Base-by-base conservation (phyloP, 2,329 filamentous ascomycete genomes). In the Fusarium setosum region DNA sequence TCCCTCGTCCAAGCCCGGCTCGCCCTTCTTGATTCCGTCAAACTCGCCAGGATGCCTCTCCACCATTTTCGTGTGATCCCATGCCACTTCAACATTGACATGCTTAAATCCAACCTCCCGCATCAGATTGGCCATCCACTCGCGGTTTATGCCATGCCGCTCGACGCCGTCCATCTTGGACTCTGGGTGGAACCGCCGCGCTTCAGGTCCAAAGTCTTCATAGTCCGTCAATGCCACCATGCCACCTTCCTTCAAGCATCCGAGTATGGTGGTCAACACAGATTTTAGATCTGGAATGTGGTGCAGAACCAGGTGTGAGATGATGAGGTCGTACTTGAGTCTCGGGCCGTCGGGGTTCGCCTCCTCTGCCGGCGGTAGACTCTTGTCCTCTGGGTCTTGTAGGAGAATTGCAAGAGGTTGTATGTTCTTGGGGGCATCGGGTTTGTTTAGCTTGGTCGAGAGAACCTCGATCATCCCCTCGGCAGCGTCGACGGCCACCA, bases 381-480 rank as follows among this genome's bases (percentile, higher is more conserved):
- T 66, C 0, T 76, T 72, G 55, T 86, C 82, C 37, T 86, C 80
- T 0, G 86, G 82, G 48, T 84, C 79, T 13, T 83, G 76, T 5
- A 88, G 77, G 10, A 84, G 67, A 1, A 81, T 75, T 44, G 79
- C 81, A 10, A 88, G 70, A 1, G 84, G 78, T 7, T 73, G 66
- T 18, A 87, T 78, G 49, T 86, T 86, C 3, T 72, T 66, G 51
- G 76, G 58, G 1, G 70, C 44, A n/a, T 67, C 53, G 4, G 72
- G 52, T 23, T 65, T 54, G 2, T 56, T 21, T 10, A 85, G 73
- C 68, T 87, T 87, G 1, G 71, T 50, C 15, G 76, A 70, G 44
- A 88, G 80, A 1, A 81, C 82, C 3, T 78, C 76, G 29, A 88
- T 83, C 86, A 88, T 88, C 50, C 84, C 85, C 15, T 79, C 71